Evolutionary conservation across 306 rosid genomes (phyloP).

Genomic region (Malus orientalis): DNA sequence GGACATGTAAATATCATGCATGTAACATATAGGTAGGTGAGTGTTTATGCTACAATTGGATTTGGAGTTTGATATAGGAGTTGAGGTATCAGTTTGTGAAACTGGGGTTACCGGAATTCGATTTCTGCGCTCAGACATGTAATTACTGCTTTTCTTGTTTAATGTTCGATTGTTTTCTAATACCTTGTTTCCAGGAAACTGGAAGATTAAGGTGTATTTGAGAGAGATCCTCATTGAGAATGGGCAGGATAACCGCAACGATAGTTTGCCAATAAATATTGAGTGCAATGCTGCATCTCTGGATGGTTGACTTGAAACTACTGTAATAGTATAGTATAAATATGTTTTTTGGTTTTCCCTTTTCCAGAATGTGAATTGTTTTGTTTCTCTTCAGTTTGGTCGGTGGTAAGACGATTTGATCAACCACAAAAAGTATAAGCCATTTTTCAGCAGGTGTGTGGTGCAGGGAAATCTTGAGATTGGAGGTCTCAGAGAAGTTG

Average conservation of each 20-base stretch:
- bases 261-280: no score
- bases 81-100: not conserved
- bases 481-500: conserved; percentile 85
- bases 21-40: not conserved
- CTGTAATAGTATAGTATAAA: no score
- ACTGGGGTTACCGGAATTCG: not conserved
- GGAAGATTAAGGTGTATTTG: not conserved
- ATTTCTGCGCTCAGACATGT: not conserved
- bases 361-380: not conserved
- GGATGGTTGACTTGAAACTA: no score
- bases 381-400: conserved; percentile 59
- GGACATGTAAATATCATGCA: not conserved
- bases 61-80: not conserved
- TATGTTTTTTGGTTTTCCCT: conserved; percentile 4
- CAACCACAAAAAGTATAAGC: conserved; percentile 89
- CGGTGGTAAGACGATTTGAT: conserved; percentile 87
- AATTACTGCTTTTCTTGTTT: not conserved
- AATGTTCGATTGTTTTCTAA: not conserved
- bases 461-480: conserved; percentile 75
- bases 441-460: conserved; percentile 85
- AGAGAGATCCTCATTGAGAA: not conserved
- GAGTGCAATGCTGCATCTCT: no score
- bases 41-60: not conserved
- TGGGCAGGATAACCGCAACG: not conserved
- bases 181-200: not conserved